Percentiles rank a stretch among this genome's conserved stretches.
Conservation (phyloP, 345 rosid species). For the Leavenworthia alabamica region DNA sequence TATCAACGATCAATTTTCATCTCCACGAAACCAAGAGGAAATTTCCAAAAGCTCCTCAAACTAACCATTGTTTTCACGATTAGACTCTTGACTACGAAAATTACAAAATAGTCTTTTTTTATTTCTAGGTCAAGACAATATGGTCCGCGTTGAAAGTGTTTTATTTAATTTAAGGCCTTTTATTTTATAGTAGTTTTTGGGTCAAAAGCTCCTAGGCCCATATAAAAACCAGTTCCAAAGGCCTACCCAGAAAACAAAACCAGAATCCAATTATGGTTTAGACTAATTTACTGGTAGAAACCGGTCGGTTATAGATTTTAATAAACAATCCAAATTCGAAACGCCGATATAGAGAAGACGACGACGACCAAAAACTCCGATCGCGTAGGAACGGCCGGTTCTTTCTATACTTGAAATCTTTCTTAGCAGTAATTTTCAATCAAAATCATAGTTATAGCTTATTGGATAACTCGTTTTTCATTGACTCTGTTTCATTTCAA, state of each 20-base stretch:
- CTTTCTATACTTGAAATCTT: neutral
- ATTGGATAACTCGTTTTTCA: neutral
- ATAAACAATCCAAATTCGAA: neutral
- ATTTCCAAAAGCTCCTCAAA: neutral
- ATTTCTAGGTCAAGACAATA: neutral
- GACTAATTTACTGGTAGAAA: neutral
- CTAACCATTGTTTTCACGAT: neutral
- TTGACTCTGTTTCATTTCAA: neutral
- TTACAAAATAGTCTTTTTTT: neutral
- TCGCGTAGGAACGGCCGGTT: slow-evolving; percentile 10
- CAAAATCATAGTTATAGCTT: neutral
- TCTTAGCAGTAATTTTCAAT: neutral
- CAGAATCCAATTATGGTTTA: neutral
- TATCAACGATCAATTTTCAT: neutral
- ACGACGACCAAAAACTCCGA: slow-evolving; percentile 21
- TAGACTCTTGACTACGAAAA: neutral
- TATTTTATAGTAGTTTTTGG: neutral
- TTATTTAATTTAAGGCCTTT: neutral
- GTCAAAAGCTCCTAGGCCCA: too few relatives aligned
- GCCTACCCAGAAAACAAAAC: neutral
- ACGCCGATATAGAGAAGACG: slow-evolving; percentile 20
- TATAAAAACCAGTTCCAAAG: too few relatives aligned
- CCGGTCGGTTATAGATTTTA: slow-evolving; percentile 19
- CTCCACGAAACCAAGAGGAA: neutral
- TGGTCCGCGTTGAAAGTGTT: neutral